Evolutionary conservation across 768 basidiomycete genomes (phyloP).

Genomic region (Krasilnikovozyma curviuscula): DNA sequence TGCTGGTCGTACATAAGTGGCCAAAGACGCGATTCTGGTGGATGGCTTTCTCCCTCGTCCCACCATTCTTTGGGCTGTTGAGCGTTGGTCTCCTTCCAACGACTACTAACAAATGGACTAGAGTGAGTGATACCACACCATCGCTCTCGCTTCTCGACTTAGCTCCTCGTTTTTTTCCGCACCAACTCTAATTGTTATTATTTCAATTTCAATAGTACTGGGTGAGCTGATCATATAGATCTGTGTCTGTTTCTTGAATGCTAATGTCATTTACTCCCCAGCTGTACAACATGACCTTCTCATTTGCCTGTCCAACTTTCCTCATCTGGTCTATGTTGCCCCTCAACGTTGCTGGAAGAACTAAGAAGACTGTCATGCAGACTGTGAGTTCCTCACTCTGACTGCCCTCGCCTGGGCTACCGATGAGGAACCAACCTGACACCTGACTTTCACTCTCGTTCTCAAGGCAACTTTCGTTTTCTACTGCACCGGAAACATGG

Average conservation of each 20-base stretch:
- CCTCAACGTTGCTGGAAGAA: conserved; percentile 15
- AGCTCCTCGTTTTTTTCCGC: no score
- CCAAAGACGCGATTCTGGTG: background rate
- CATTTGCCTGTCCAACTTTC: conserved; percentile 2
- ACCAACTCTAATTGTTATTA: no score
- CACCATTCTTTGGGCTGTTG: background rate
- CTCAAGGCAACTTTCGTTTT: no score
- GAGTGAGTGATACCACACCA: no score
- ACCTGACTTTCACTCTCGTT: no score
- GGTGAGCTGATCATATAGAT: no score
- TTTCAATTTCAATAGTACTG: no score
- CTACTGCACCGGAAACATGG: conserved; percentile 13
- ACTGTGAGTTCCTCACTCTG: background rate
- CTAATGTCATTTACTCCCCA: no score
- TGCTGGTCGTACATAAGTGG: conserved; percentile 5
- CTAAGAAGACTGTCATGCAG: conserved; percentile 14
- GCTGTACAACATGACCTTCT: background rate
- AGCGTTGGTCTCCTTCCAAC: background rate
- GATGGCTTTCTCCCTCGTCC: background rate
- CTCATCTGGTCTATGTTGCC: conserved; percentile 15
- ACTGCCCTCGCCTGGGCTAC: no score
- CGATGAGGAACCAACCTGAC: no score
- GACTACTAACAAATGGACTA: background rate
- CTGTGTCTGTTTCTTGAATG: no score
- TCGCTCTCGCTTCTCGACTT: no score